These are phyloP conservation scores for Gigaspora rosea DNA, from an alignment of 192 early-diverging fungal species.

Conservation along the genomic window DNA sequence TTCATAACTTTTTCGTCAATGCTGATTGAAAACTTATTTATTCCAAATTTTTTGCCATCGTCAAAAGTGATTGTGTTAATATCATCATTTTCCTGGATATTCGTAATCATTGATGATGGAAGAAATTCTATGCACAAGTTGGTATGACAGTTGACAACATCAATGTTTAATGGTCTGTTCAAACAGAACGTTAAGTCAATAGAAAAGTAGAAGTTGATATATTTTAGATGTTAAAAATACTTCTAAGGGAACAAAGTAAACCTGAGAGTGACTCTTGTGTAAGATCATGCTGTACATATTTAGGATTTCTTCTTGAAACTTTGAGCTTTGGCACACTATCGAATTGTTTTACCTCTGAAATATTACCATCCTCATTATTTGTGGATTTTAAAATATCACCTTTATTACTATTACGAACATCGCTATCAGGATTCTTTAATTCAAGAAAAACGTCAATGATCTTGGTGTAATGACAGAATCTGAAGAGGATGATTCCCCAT, in stretches of 20 bases:
- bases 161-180: constrained; percentile 9
- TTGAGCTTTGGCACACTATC: neutral
- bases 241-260: too few species aligned
- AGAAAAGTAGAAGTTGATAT: neutral
- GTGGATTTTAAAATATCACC: neutral
- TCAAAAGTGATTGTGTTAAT: neutral
- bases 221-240: neutral
- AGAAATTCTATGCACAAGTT: neutral
- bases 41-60: neutral
- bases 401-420: neutral
- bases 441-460: neutral
- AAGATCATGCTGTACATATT: constrained; percentile 9
- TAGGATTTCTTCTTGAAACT: neutral
- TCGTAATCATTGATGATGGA: neutral
- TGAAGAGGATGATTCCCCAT: neutral
- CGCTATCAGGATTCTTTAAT: neutral
- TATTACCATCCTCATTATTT: neutral
- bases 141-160: neutral
- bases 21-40: neutral
- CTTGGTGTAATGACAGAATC: neutral
- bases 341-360: neutral
- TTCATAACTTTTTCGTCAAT: neutral
- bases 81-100: constrained; percentile 7
- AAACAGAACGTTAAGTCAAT: neutral
- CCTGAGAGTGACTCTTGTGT: neutral